Percentiles rank a stretch among this genome's conserved stretches.
Evolutionary conservation across 257 asterid genomes (phyloP).

Genomic region (Penstemon barbatus): DNA sequence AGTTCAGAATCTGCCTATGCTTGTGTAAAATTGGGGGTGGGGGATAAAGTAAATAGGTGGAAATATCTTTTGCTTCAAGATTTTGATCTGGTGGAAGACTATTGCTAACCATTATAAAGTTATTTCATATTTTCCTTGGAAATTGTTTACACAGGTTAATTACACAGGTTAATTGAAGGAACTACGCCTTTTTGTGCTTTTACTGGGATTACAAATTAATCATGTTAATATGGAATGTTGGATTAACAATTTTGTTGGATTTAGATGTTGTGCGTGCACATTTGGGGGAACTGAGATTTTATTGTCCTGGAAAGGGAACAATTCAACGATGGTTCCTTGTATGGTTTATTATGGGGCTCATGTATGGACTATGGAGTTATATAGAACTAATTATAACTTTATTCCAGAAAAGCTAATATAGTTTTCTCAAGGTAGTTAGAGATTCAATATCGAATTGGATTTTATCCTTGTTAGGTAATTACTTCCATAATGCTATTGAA

Average conservation of each 20-base stretch:
- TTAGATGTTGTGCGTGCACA: neutral
- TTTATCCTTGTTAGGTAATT: neutral
- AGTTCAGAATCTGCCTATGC: constrained; percentile 6
- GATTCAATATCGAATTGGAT: constrained; percentile 2
- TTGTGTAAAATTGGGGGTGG: constrained; percentile 7
- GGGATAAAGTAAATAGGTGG: neutral
- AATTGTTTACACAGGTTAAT: constrained; percentile 1
- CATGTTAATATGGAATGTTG: constrained; percentile 5
- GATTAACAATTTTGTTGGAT: neutral
- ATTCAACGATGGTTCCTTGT: neutral
- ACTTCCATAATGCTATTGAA: neutral
- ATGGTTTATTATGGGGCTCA: neutral
- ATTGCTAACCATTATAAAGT: neutral
- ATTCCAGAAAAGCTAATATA: constrained; percentile 1
- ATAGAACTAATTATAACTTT: neutral
- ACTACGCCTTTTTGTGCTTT: constrained; percentile 3
- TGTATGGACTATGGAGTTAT: neutral
- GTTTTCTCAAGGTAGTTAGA: neutral
- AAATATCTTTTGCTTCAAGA: neutral
- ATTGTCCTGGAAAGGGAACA: constrained; percentile 13
- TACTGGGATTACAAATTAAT: neutral
- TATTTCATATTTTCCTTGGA: constrained; percentile 18
- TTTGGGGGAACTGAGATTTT: constrained; percentile 20
- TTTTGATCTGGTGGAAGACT: constrained; percentile 9
- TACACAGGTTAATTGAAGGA: neutral